Evolutionary conservation across 306 rosid genomes (phyloP), one percentile per base, ranked within the genome.

Genomic region (Rosa persica): DNA sequence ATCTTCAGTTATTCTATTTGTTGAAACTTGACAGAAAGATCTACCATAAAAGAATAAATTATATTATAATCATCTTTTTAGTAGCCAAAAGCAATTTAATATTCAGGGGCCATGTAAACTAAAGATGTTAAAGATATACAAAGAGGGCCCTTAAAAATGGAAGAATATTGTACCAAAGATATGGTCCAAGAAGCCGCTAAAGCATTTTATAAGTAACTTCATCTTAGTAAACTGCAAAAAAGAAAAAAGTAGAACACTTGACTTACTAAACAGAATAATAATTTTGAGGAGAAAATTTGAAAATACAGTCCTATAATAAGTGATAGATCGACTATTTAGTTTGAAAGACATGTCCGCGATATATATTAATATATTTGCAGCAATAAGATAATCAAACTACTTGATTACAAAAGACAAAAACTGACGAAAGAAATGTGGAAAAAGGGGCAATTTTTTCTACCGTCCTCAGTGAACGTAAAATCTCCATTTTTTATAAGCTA

Each of bases 171-270:
- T 67, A 65, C 82, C 85, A 17, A 78, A 67, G 48, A 80, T 44
- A 83, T 38, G 75, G 42, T 77, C 62, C 57, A 23, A 75, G 54
- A 44, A 68, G 62, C 58, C 12, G 62, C 58, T 73, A 68, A 77
- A 75, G 82, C 72, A 39, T 70, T 78, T 25, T 69, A 42, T 39
- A 83, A 7, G 17, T 78, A 73, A 74, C 75, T 54, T 90, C 89
- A 92, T 49, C 70, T 80, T 81, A 90, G 87, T 42, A 75, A 46
- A 78, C 97, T 92, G 95, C 78, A 77, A 86, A 69, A 81, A 65
- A 8, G 4, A 19, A 25, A 69, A 39, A 55, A 71, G 76, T 42
- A 25, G 46, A 48, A 55, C 4, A 66, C 19, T 48, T 42, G 36
- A 47, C 42, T 75, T 22, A 40, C 23, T 57, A 27, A 25, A 25